These are phyloP conservation scores for Globisporangium camurandrum DNA, from an alignment of 352 stramenopile genomes.

Conservation along the genomic window DNA sequence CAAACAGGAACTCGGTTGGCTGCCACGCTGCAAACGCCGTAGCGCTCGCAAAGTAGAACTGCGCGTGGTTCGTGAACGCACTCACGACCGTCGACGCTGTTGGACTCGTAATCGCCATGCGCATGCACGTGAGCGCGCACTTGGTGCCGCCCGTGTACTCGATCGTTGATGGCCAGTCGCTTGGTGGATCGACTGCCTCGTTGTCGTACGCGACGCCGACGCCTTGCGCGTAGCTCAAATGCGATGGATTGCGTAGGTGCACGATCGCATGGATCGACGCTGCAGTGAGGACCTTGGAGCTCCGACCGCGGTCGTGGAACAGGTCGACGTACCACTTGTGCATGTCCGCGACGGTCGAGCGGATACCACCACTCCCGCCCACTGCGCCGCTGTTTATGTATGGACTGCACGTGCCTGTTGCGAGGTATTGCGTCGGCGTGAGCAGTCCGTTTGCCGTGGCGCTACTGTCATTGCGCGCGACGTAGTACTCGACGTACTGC, in stretches of 20 bases:
- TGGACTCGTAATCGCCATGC: constrained; percentile 21
- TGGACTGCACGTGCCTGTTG: constrained; percentile 39
- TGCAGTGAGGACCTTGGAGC: constrained; percentile 32
- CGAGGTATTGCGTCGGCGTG: constrained; percentile 15
- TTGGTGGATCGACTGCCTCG: constrained; percentile 9
- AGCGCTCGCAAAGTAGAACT: constrained; percentile 24
- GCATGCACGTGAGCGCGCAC: constrained; percentile 43
- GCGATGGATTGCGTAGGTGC: constrained; percentile 24
- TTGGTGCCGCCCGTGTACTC: constrained; percentile 37
- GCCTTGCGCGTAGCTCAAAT: constrained; percentile 30
- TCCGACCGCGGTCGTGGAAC: constrained; percentile 25
- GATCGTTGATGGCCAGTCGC: constrained; percentile 25
- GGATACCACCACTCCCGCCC: constrained; percentile 25
- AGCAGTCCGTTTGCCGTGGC: constrained; percentile 1
- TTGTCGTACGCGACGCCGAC: constrained; percentile 30
- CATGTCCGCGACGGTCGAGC: constrained; percentile 46
- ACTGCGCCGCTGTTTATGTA: constrained; percentile 25
- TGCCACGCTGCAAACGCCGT: constrained; percentile 25
- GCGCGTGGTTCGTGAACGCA: constrained; percentile 31
- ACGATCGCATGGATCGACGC: constrained; percentile 37
- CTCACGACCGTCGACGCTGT: constrained; percentile 26
- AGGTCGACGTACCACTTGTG: constrained; percentile 45
- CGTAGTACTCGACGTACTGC: constrained; percentile 49
- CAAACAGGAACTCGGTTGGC: constrained; percentile 7
- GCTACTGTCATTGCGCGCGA: constrained; percentile 5